phyloP scores from a whole-genome alignment of 75 land plant genomes.

The Cryptomeria japonica region DNA sequence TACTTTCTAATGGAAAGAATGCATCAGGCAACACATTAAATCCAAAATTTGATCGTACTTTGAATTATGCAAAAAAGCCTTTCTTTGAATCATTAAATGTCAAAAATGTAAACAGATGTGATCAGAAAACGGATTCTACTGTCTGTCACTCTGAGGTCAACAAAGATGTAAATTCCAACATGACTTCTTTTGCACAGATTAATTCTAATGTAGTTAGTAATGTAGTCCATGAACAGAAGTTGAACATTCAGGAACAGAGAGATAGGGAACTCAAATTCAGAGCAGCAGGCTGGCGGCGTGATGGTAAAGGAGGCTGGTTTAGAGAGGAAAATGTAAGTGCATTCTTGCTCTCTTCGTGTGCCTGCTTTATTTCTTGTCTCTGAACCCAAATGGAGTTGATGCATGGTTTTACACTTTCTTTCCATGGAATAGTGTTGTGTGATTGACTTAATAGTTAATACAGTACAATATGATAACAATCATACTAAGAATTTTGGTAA shows the following conservation, averaged over 20 bases:
- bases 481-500: too few relatives aligned
- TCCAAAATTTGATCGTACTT: conserved; percentile 6
- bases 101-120: not conserved
- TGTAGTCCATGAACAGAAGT: conserved; percentile 7
- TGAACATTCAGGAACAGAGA: conserved; percentile 27
- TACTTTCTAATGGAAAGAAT: conserved; percentile 10
- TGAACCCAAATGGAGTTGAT: not conserved
- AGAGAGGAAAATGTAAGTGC: conserved; percentile 68
- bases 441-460: not conserved
- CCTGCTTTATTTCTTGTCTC: not conserved
- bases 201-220: not conserved
- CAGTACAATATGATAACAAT: not conserved
- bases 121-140: not conserved
- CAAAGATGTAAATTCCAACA: not conserved
- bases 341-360: too few relatives aligned
- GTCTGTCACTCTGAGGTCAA: not conserved
- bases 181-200: not conserved
- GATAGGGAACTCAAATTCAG: conserved; percentile 59
- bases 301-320: conserved; percentile 63
- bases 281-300: conserved; percentile 67
- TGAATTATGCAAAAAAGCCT: not conserved
- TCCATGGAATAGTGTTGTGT: not conserved
- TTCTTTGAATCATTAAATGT: conserved; percentile 14
- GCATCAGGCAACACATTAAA: conserved; percentile 8
- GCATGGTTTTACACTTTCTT: not conserved